These are phyloP conservation scores for Sporothrix curviconia DNA, from an alignment of 2,329 filamentous ascomycete species.

Conservation along the genomic window DNA sequence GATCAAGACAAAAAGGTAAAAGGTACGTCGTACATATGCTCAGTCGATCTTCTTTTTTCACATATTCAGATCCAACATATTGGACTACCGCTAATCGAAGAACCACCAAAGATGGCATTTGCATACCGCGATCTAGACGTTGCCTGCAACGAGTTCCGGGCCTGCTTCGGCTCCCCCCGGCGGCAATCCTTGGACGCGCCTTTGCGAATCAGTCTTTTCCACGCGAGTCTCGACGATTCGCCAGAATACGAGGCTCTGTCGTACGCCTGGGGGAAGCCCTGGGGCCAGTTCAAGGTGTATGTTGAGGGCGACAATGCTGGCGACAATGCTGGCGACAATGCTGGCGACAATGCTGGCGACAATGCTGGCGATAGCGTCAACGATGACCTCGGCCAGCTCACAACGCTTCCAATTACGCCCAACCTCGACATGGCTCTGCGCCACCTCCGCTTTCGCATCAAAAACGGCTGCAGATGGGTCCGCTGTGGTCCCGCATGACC, in stretches of 20 bases:
- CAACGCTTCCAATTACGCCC: conserved; percentile 5
- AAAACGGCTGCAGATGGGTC: too few species aligned
- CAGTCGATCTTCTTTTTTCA: not conserved
- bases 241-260: conserved; percentile 18
- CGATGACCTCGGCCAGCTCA: not conserved
- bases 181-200: not conserved
- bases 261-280: conserved; percentile 16
- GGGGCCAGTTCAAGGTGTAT: not conserved
- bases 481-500: not conserved
- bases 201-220: conserved; percentile 4
- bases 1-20: not conserved
- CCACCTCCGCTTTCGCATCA: conserved; percentile 10
- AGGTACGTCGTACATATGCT: too few species aligned
- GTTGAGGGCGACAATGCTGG: not conserved
- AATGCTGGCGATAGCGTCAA: too few species aligned
- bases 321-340: not conserved
- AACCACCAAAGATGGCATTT: not conserved
- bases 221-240: conserved; percentile 2
- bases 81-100: not conserved
- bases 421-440: conserved; percentile 16
- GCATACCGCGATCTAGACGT: conserved; percentile 1
- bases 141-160: conserved; percentile 14
- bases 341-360: too few species aligned
- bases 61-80: too few species aligned
- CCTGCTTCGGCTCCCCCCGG: conserved; percentile 14